phyloP scores from a whole-genome alignment of 1,139 yeast genomes.

The Debaryomyces singareniensis region DNA sequence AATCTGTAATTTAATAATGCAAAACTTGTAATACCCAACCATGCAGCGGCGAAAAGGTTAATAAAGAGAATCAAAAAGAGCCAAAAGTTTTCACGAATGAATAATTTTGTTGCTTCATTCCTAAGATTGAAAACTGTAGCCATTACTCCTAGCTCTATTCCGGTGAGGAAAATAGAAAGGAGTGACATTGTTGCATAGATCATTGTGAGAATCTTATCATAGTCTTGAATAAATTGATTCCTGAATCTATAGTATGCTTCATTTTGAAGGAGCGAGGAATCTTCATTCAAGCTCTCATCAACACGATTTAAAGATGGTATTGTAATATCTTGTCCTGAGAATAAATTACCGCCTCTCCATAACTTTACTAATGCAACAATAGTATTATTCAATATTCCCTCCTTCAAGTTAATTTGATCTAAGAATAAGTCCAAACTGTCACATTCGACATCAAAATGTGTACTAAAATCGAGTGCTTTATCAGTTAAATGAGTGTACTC shows the following conservation, averaged over 20 bases:
- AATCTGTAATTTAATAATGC: conserved; percentile 25
- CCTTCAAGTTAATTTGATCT: conserved; percentile 1
- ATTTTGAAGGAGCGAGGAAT: conserved; percentile 9
- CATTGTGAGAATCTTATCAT: conserved; percentile 22
- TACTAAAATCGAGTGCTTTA: conserved; percentile 1
- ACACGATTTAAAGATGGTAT: neutral
- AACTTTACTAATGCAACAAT: conserved; percentile 9
- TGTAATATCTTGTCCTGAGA: neutral
- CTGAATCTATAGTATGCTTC: conserved; percentile 12
- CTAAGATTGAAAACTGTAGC: conserved; percentile 25
- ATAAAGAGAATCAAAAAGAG: conserved; percentile 25
- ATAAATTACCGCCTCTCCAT: neutral
- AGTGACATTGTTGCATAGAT: conserved; percentile 32
- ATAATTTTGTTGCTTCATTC: conserved; percentile 17
- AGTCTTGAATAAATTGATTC: conserved; percentile 30
- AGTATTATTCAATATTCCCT: neutral
- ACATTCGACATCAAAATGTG: conserved; percentile 3
- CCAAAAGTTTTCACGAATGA: conserved; percentile 26
- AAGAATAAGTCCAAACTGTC: conserved; percentile 1
- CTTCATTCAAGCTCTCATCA: neutral
- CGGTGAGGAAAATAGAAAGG: conserved; percentile 32
- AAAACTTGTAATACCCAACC: conserved; percentile 28
- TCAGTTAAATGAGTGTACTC: too few species aligned
- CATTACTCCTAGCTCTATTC: conserved; percentile 40
- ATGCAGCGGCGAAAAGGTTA: conserved; percentile 28